Percentiles rank a stretch among this genome's conserved stretches.
These are phyloP conservation scores for Pseudogymnoascus sp. DNA, from an alignment of 2,329 filamentous ascomycete species.

Conservation along the genomic window DNA sequence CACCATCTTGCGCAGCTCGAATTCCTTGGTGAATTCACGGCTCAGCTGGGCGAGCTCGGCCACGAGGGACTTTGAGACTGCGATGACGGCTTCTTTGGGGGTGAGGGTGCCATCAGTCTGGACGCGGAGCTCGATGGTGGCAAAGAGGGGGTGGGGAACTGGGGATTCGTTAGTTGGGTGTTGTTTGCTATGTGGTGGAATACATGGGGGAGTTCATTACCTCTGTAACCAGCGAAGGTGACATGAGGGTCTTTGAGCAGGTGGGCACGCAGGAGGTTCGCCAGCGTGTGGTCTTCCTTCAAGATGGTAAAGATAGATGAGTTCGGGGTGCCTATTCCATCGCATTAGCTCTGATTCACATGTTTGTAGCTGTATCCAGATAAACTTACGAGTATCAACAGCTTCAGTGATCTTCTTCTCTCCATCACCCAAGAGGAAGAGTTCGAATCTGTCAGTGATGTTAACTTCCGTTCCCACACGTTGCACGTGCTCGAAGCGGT, in stretches of 20 bases:
- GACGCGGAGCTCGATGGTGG: constrained; percentile 64
- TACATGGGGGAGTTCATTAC: constrained; percentile 44
- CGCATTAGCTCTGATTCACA: constrained; percentile 9
- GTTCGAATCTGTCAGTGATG: constrained; percentile 64
- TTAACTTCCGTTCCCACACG: constrained; percentile 22
- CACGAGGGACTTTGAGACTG: constrained; percentile 74
- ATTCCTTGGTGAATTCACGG: constrained; percentile 87
- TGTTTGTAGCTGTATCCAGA: constrained; percentile 11
- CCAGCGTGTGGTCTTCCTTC: constrained; percentile 95
- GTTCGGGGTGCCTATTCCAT: constrained; percentile 70
- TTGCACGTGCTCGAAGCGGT: background rate
- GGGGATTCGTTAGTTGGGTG: background rate
- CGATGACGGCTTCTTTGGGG: constrained; percentile 80
- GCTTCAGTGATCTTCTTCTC: constrained; percentile 92
- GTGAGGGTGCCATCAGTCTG: constrained; percentile 85
- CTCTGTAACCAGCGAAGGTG: constrained; percentile 86
- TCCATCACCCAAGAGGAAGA: constrained; percentile 77
- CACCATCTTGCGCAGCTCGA: constrained; percentile 79
- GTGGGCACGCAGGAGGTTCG: constrained; percentile 78
- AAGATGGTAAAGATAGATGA: constrained; percentile 92
- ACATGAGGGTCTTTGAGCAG: constrained; percentile 79
- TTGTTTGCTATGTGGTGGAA: constrained; percentile 24
- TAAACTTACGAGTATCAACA: constrained; percentile 73
- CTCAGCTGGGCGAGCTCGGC: constrained; percentile 71
- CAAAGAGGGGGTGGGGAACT: constrained; percentile 35